Evolutionary conservation across 2,329 filamentous ascomycete species (phyloP), one percentile per base, ranked within the genome.

Genomic region (Colletotrichum musae): DNA sequence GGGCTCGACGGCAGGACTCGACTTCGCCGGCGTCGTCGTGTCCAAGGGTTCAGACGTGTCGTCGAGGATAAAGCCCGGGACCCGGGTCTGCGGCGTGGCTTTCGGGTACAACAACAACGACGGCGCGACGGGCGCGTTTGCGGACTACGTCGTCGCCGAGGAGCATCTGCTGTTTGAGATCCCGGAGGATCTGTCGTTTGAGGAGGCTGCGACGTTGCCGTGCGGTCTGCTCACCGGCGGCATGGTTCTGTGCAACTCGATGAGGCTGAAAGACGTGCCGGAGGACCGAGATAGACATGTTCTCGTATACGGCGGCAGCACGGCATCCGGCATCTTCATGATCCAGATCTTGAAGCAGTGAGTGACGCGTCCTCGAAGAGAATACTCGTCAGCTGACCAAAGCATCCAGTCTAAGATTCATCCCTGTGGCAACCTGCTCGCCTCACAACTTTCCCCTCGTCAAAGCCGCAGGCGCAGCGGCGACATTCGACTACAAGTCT

Each of bases 301-400:
- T 0, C 74, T 87, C 1, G 80, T 87, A 4, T 80, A 80, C 53
- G 85, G 85, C 1, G 86, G 84, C 2, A 77, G 75, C 41, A 84
- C 83, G 1, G 75, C 83, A 0, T 80, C 77, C 0, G 85, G 84
- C 0, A 82, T 86, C 70, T 85, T 85, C 72, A 78, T 75, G 6
- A 78, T 81, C 62, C 77, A 80, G 58, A 13, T 66, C 6, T 15
- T 47, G 13, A 47, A 18, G 28, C 39, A 64, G 61, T 52, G 36
- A 52, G 53, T 36, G 1, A 12, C 4, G 16, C 47, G 73, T 32
- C 45, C 0, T 10, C 13, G 16, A 50, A 7, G 7, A 9, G 28
- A 32, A 32, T 32, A 24, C 3, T 32, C 43, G 2, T 18, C 18
- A 5, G 18, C 45, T 52, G 16, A 41, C 51, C 41, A 36, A 43